These are phyloP conservation scores for Globisporangium sylvaticum DNA, from an alignment of 352 stramenopile genomes.

Conservation along the genomic window DNA sequence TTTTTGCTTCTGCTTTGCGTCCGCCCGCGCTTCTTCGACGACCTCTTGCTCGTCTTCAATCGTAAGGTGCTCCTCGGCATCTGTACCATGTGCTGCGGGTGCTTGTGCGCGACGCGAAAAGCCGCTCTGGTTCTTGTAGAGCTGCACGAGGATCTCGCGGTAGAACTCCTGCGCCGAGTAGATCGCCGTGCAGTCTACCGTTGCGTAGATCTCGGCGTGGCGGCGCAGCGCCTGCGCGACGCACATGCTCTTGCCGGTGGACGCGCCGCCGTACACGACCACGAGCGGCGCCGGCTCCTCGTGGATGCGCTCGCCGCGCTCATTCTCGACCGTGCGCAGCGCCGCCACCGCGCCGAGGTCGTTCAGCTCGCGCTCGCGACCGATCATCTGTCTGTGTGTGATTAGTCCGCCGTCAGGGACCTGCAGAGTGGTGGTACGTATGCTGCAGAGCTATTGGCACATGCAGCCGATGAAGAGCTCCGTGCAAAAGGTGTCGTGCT, in stretches of 20 bases:
- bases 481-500: neutral
- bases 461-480: neutral
- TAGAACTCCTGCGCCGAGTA: conserved; percentile 69
- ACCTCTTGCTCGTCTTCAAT: conserved; percentile 9
- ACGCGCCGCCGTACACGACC: conserved; percentile 69
- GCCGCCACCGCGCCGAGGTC: conserved; percentile 45
- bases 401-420: neutral
- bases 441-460: neutral
- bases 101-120: neutral
- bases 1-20: neutral
- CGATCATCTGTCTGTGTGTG: conserved; percentile 31
- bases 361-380: conserved; percentile 44
- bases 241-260: conserved; percentile 70
- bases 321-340: conserved; percentile 23
- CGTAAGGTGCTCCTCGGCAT: conserved; percentile 3
- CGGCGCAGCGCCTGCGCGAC: conserved; percentile 37
- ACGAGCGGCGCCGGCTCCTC: conserved; percentile 58
- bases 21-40: neutral
- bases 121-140: conserved; percentile 28
- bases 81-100: neutral
- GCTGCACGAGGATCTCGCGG: conserved; percentile 60
- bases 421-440: neutral
- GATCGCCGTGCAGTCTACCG: conserved; percentile 71
- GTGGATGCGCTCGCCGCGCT: conserved; percentile 9
- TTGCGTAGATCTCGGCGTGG: conserved; percentile 32